Evolutionary conservation across 208 protist genomes (phyloP), one percentile per base, ranked within the genome.

Genomic region (Leishmania lainsoni): DNA sequence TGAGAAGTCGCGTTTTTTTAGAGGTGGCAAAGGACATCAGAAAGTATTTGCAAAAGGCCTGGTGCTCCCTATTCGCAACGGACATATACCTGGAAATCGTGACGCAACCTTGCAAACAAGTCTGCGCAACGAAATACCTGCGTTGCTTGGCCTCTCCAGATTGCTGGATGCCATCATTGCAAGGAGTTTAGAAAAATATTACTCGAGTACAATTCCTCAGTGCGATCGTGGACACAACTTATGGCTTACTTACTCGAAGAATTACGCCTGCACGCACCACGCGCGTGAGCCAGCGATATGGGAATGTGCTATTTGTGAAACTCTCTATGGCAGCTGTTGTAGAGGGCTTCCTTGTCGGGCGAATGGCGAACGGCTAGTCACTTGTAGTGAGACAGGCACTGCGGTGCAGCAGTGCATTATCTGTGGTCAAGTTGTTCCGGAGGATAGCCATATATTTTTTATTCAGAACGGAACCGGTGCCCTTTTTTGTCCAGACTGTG

Each of bases 261-360:
- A 88, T 29, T 90, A 87, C 76, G 75, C 51, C 26, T 97, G 94
- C 68, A 85, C 78, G 32, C 87, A 91, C 59, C 94, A 97, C 81
- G 69, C 79, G 22, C 58, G 79, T 26, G 77, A 92, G 74, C 61
- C 77, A 52, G 94, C 90, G 5, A 85, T 97, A 69, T 97, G 94
- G 94, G 91, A 95, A 73, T 97, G 94, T 70, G 42, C 54, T 12
- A 86, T 94, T 69, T 97, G 94, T 76, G 92, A 94, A 83, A 81
- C 87, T 20, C 86, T 93, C 69, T 97, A 95, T 74, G 92, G 94
- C 9, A 84, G 69, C 59, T 95, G 91, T 79, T 97, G 94, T 54
- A 86, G 83, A 78, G 88, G 78, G 58, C 80, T 87, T 59, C 94
- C 94, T 14, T 78, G 85, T 22, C 54, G 78, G 5, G 59, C 68